Evolutionary conservation across 1,284 basidiomycete genomes (phyloP).

Genomic region (Leccinum glutinopallens): DNA sequence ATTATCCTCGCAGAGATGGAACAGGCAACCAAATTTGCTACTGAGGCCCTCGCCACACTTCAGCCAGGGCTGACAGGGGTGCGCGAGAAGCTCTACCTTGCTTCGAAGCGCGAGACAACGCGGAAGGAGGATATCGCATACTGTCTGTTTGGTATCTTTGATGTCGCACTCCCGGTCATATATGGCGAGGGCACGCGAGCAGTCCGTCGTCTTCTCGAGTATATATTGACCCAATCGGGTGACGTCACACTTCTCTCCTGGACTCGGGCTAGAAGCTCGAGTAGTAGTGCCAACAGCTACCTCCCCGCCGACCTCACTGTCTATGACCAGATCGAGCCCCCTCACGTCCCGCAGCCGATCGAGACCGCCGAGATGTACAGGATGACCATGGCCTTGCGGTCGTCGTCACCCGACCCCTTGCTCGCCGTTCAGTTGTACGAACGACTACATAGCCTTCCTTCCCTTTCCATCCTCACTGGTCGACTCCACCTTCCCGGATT

Average conservation of each 20-base stretch:
- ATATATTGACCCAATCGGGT: background rate
- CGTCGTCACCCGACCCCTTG: too few relatives aligned
- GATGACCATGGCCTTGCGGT: background rate
- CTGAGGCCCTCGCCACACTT: background rate
- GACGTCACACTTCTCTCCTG: background rate
- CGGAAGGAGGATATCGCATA: too few relatives aligned
- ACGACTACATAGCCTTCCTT: too few relatives aligned
- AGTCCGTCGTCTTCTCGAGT: background rate
- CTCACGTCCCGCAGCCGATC: background rate
- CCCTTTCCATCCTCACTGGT: too few relatives aligned
- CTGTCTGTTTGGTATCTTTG: too few relatives aligned
- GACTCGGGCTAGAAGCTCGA: background rate
- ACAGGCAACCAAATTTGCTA: background rate
- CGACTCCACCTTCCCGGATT: too few relatives aligned
- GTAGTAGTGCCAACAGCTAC: background rate
- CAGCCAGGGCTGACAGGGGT: background rate
- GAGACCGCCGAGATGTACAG: background rate
- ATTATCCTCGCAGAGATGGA: background rate
- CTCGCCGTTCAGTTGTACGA: too few relatives aligned
- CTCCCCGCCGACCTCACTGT: background rate
- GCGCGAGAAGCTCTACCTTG: too few relatives aligned
- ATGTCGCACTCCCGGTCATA: too few relatives aligned
- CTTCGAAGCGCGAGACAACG: too few relatives aligned
- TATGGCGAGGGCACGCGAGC: background rate
- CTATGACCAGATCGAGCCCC: background rate